phyloP scores from a whole-genome alignment of 352 stramenopile species.

The Globisporangium lucens region DNA sequence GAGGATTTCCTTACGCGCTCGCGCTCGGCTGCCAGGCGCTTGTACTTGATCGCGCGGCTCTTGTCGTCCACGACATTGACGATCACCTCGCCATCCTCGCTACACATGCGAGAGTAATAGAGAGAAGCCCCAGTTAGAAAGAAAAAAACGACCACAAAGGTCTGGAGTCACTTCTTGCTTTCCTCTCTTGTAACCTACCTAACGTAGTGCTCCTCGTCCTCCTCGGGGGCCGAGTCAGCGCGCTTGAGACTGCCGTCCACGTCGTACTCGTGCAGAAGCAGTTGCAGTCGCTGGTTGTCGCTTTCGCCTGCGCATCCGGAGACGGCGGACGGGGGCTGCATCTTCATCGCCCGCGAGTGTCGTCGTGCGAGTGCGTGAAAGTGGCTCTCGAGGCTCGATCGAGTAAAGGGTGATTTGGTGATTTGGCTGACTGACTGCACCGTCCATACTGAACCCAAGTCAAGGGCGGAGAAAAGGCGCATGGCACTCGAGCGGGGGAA shows the following conservation, averaged over 20 bases:
- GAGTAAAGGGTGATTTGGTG: background rate
- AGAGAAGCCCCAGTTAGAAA: background rate
- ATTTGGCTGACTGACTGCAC: conserved; percentile 5
- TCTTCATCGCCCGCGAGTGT: conserved; percentile 2
- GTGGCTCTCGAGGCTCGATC: background rate
- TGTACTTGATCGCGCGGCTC: conserved; percentile 39
- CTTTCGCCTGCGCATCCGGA: background rate
- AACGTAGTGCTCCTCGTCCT: conserved; percentile 64
- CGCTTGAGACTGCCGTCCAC: conserved; percentile 25
- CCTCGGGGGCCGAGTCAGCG: conserved; percentile 32
- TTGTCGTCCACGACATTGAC: conserved; percentile 47
- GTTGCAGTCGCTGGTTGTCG: background rate
- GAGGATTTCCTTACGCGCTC: conserved; percentile 30
- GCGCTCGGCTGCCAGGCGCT: conserved; percentile 42
- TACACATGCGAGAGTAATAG: conserved; percentile 15
- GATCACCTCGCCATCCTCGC: conserved; percentile 57
- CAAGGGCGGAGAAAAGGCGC: conserved; percentile 4
- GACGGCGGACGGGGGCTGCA: background rate
- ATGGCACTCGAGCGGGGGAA: conserved; percentile 5
- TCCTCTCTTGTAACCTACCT: conserved; percentile 26
- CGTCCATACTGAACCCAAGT: conserved; percentile 8
- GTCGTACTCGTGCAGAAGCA: background rate
- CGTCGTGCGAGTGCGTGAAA: background rate
- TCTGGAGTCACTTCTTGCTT: background rate
- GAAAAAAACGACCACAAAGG: background rate